A percentile compares a stretch with the other conserved stretches of the same genome.
Evolutionary conservation across 108 stramenopile genomes (phyloP).

Genomic region (Cyclotella kingstonii): DNA sequence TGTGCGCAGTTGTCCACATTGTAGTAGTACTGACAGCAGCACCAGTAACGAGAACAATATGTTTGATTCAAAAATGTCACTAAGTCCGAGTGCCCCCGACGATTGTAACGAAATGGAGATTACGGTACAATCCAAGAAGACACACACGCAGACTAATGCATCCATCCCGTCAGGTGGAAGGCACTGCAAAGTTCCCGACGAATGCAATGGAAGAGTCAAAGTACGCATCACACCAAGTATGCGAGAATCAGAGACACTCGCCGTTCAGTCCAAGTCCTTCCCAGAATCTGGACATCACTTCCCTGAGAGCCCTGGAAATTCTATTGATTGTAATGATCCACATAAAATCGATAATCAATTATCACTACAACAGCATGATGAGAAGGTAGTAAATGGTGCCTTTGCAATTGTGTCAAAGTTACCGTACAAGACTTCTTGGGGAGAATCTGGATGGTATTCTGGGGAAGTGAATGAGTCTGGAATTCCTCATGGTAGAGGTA

Average conservation of each 20-base stretch:
- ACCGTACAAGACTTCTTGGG: conserved; percentile 43
- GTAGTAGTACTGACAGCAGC: conserved; percentile 6
- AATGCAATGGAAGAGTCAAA: too few relatives aligned
- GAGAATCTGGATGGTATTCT: conserved; percentile 51
- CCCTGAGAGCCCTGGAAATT: too few relatives aligned
- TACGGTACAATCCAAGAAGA: too few relatives aligned
- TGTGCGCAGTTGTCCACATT: conserved; percentile 13
- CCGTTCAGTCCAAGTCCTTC: too few relatives aligned
- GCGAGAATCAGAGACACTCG: too few relatives aligned
- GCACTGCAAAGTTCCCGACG: too few relatives aligned
- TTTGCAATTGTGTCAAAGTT: conserved; percentile 6
- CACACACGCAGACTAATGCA: too few relatives aligned
- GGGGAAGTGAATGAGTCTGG: conserved; percentile 43
- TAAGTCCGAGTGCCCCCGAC: too few relatives aligned
- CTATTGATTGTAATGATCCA: neutral
- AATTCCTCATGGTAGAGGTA: conserved; percentile 53
- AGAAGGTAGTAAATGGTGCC: neutral
- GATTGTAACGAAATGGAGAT: too few relatives aligned
- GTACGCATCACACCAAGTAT: too few relatives aligned
- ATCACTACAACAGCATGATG: neutral
- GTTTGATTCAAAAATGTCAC: neutral
- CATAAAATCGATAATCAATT: neutral
- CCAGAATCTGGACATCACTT: too few relatives aligned
- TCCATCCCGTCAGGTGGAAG: too few relatives aligned
- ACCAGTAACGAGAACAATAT: neutral